phyloP scores from a whole-genome alignment of 768 basidiomycete genomes.

The Boletus insuetus region DNA sequence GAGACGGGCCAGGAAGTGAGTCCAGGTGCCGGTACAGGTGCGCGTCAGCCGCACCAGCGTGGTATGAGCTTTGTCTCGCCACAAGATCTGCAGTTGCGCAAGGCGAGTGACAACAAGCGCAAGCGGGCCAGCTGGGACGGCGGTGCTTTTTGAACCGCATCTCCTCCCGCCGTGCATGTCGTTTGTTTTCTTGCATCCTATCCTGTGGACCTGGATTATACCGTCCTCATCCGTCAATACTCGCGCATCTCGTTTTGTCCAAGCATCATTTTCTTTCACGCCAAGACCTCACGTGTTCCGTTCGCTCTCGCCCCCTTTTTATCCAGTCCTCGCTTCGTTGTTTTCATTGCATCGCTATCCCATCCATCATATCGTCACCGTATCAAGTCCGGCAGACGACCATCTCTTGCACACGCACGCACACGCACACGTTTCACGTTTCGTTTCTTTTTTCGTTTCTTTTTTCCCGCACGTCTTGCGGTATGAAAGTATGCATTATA shows the following conservation, averaged over 20 bases:
- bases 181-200: slow-evolving; percentile 1
- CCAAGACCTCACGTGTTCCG: neutral
- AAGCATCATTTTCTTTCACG: slow-evolving; percentile 1
- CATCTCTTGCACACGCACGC: slow-evolving; percentile 10
- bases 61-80: slow-evolving; percentile 53
- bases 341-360: slow-evolving; percentile 25
- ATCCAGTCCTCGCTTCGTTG: slow-evolving; percentile 4
- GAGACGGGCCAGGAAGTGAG: slow-evolving; percentile 15
- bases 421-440: neutral
- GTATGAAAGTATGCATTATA: slow-evolving; percentile 29
- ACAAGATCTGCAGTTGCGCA: slow-evolving; percentile 48
- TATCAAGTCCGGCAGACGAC: slow-evolving; percentile 7
- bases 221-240: slow-evolving; percentile 12
- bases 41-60: slow-evolving; percentile 39
- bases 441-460: neutral
- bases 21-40: neutral
- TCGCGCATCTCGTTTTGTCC: slow-evolving; percentile 9
- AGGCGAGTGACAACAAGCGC: slow-evolving; percentile 50
- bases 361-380: slow-evolving; percentile 15
- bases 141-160: slow-evolving; percentile 27
- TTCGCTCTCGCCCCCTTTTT: slow-evolving; percentile 11
- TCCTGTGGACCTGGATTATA: slow-evolving; percentile 5
- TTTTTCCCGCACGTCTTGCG: slow-evolving; percentile 3
- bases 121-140: slow-evolving; percentile 61
- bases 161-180: neutral